phyloP scores from a whole-genome alignment of 108 stramenopile genomes.

The Pseudonitzschia pungens region DNA sequence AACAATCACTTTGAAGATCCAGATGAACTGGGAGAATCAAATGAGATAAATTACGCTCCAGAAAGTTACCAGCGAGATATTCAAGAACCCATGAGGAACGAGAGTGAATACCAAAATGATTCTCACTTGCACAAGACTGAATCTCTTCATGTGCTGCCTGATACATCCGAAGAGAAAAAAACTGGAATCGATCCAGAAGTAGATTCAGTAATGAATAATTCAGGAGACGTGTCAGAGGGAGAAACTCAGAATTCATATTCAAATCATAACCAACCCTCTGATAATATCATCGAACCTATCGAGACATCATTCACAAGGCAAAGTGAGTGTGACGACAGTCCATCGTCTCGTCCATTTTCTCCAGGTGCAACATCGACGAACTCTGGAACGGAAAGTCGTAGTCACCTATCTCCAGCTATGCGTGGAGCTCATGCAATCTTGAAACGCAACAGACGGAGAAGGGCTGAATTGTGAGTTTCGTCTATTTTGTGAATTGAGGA shows the following conservation, averaged over 20 bases:
- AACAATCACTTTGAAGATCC: neutral
- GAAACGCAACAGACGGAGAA: constrained; percentile 47
- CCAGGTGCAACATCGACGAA: constrained; percentile 12
- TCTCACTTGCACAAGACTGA: neutral
- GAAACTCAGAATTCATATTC: constrained; percentile 8
- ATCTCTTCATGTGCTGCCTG: neutral
- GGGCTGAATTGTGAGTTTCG: constrained; percentile 39
- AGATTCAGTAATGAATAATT: constrained; percentile 8
- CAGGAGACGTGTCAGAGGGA: constrained; percentile 15
- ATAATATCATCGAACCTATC: constrained; percentile 24
- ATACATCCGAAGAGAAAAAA: constrained; percentile 32
- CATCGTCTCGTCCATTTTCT: constrained; percentile 1
- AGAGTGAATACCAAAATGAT: neutral
- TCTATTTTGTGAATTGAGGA: neutral
- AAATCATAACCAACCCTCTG: neutral
- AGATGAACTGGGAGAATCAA: constrained; percentile 1
- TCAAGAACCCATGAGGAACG: no score
- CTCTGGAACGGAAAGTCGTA: constrained; percentile 11
- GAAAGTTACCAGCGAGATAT: neutral
- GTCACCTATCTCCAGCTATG: constrained; percentile 42
- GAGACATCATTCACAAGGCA: constrained; percentile 17
- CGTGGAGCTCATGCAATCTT: constrained; percentile 54
- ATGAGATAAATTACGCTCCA: neutral
- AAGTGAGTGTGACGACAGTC: neutral
- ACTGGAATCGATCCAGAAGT: constrained; percentile 15